Evolutionary conservation across 768 basidiomycete species (phyloP).

Genomic region (Trametes cingulata): DNA sequence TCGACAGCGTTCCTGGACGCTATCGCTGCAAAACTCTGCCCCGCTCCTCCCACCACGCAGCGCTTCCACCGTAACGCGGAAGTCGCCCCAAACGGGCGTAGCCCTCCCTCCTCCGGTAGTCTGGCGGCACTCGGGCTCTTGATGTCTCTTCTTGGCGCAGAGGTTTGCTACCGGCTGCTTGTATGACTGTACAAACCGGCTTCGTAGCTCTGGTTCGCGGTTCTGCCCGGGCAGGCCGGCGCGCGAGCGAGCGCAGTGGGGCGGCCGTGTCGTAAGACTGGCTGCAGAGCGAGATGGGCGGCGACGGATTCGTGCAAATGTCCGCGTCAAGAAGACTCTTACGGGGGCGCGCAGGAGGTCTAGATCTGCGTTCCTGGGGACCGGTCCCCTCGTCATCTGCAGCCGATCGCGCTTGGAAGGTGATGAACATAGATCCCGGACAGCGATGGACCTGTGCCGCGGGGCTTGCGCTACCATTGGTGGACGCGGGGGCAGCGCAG

Average conservation of each 20-base stretch:
- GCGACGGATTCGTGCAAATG: neutral
- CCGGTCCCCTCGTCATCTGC: conserved; percentile 3
- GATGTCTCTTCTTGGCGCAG: neutral
- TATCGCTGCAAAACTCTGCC: neutral
- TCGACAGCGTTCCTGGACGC: neutral
- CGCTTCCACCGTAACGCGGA: neutral
- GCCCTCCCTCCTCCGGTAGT: neutral
- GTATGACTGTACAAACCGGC: neutral
- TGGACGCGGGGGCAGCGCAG: neutral
- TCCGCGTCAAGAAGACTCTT: neutral
- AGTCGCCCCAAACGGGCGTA: neutral
- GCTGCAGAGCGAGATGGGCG: neutral
- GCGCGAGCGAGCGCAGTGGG: neutral
- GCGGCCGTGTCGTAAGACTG: conserved; percentile 10
- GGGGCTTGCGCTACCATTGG: neutral
- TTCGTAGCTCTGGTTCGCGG: neutral
- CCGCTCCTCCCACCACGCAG: neutral
- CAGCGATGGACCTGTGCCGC: neutral
- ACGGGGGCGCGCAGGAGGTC: neutral
- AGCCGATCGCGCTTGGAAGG: neutral
- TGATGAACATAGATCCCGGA: neutral
- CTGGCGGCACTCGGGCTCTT: too few relatives aligned
- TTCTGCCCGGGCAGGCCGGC: conserved; percentile 9
- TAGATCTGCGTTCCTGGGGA: neutral
- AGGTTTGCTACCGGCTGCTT: conserved; percentile 2